Percentiles rank a stretch among this genome's conserved stretches.
phyloP scores from a whole-genome alignment of 1,284 basidiomycete species.

The Ganoderma sinense region DNA sequence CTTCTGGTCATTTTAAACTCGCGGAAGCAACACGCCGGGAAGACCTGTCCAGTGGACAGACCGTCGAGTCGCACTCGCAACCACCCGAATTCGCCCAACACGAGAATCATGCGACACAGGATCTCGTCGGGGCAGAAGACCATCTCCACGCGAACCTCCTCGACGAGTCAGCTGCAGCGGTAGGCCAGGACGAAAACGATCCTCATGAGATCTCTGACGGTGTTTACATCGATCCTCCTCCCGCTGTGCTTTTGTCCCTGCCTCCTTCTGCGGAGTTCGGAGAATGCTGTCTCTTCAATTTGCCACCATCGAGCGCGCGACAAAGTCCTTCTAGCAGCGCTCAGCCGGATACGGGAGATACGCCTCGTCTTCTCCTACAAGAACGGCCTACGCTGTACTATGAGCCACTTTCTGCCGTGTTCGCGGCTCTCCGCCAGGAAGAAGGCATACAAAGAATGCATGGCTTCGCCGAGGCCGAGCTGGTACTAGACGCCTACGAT shows the following conservation, averaged over 20 bases:
- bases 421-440: slow-evolving; percentile 72
- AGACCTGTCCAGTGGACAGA: background rate
- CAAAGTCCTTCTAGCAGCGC: slow-evolving; percentile 38
- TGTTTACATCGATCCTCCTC: slow-evolving; percentile 79
- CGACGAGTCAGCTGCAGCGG: slow-evolving; percentile 20
- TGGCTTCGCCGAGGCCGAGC: slow-evolving; percentile 62
- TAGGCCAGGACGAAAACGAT: slow-evolving; percentile 40
- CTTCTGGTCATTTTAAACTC: background rate
- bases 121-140: background rate
- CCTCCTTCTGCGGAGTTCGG: slow-evolving; percentile 47
- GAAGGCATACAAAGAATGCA: slow-evolving; percentile 54
- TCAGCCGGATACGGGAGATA: slow-evolving; percentile 9
- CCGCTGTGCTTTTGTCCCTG: slow-evolving; percentile 67
- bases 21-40: background rate
- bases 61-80: background rate
- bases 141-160: background rate
- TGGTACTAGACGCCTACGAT: slow-evolving; percentile 73
- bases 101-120: background rate
- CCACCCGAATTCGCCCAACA: background rate
- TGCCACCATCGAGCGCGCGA: slow-evolving; percentile 40
- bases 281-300: slow-evolving; percentile 67
- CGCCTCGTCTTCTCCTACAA: slow-evolving; percentile 55
- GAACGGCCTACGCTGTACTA: slow-evolving; percentile 75
- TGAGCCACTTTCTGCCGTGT: slow-evolving; percentile 70
- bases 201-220: slow-evolving; percentile 75